Percentiles rank a stretch among this genome's conserved stretches.
Conservation (phyloP, 179 eudicot genomes). For the Dionaea muscipula region DNA sequence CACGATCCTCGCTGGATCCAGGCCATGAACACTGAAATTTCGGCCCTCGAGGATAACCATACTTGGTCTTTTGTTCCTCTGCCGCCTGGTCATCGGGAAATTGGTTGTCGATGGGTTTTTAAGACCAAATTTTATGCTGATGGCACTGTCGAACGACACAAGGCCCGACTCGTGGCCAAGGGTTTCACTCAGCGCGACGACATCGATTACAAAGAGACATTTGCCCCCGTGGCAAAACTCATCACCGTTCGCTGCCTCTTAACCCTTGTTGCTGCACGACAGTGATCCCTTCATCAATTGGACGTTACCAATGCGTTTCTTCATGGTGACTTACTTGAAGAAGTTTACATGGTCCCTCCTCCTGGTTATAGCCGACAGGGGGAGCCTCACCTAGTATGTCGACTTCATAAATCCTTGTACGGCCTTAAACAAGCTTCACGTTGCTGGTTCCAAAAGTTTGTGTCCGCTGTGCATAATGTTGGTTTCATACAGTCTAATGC, state of each 20-base stretch:
- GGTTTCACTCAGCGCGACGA: not conserved
- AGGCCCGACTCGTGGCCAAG: not conserved
- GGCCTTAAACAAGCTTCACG: not conserved
- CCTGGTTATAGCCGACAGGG: not conserved
- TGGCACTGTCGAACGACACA: not conserved
- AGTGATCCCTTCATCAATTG: not conserved
- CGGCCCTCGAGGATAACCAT: not conserved
- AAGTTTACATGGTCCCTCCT: not conserved
- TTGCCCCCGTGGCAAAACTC: not conserved
- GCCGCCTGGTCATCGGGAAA: not conserved
- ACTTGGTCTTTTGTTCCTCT: not conserved
- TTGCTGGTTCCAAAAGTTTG: not conserved
- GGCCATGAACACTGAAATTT: not conserved
- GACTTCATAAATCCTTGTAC: not conserved
- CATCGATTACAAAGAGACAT: not conserved
- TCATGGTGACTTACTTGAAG: constrained; percentile 1
- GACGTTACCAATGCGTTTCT: not conserved
- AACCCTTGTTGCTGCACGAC: not conserved
- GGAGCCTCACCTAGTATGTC: not conserved
- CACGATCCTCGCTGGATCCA: not conserved
- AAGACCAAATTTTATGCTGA: not conserved
- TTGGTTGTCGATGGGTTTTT: not conserved
- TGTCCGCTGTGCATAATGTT: not conserved
- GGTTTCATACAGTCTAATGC: not conserved
- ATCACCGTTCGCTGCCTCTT: not conserved